Conservation (phyloP, 2,329 filamentous ascomycete species). For the Fragosphaeria purpurea region DNA sequence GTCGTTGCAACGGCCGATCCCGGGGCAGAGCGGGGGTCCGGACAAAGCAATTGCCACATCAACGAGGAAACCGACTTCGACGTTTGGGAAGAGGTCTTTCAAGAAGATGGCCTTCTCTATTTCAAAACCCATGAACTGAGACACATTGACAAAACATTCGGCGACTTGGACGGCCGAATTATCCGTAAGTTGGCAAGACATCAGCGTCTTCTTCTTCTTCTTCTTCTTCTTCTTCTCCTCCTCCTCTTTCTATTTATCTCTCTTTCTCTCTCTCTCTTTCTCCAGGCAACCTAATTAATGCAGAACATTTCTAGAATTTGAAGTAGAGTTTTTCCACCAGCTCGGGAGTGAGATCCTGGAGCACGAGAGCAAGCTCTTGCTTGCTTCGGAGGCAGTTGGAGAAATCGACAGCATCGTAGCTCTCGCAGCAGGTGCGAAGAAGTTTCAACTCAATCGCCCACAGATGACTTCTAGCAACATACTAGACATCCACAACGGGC, state of each 20-base stretch:
- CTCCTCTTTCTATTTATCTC: no score
- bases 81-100: conserved; percentile 69
- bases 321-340: conserved; percentile 78
- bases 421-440: conserved; percentile 63
- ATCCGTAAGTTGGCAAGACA: conserved; percentile 45
- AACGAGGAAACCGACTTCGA: conserved; percentile 48
- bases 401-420: conserved; percentile 82
- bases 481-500: conserved; percentile 65
- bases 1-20: conserved; percentile 59
- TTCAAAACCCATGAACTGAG: conserved; percentile 80
- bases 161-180: conserved; percentile 77
- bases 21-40: no score
- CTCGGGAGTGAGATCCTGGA: conserved; percentile 60
- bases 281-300: no score
- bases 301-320: conserved; percentile 22
- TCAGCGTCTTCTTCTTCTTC: no score
- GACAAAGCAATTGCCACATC: conserved; percentile 42
- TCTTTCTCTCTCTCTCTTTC: no score
- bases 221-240: no score
- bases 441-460: conserved; percentile 63
- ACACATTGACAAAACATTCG: conserved; percentile 70
- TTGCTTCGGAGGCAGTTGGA: conserved; percentile 70
- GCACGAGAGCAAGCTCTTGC: conserved; percentile 18
- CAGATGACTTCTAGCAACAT: conserved; percentile 59
- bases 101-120: conserved; percentile 60